These are phyloP conservation scores for Globisporangium orthogonon DNA, from an alignment of 352 stramenopile species.

Conservation along the genomic window DNA sequence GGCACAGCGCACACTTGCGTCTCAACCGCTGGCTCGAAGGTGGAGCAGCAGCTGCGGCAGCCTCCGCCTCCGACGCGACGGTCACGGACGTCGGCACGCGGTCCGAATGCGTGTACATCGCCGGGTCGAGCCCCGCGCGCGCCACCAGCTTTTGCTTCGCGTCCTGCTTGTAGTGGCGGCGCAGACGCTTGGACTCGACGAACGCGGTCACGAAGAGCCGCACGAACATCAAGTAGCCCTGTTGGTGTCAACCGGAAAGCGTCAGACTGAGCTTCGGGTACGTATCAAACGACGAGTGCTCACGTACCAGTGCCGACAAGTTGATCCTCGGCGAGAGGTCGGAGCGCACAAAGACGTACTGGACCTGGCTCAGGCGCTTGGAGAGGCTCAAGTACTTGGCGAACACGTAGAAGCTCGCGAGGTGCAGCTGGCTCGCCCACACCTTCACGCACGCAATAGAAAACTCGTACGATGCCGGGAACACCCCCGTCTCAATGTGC, in stretches of 20 bases:
- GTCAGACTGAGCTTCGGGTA: not conserved
- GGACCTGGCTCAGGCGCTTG: conserved; percentile 59
- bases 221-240: conserved; percentile 79
- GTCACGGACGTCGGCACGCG: conserved; percentile 32
- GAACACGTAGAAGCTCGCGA: conserved; percentile 73
- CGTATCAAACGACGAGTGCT: not conserved
- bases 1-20: conserved; percentile 85
- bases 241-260: not conserved
- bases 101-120: conserved; percentile 25
- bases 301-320: conserved; percentile 57
- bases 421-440: conserved; percentile 47
- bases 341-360: conserved; percentile 76
- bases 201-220: conserved; percentile 45
- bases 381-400: conserved; percentile 64
- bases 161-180: conserved; percentile 33
- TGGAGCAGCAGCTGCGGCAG: conserved; percentile 2
- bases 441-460: conserved; percentile 34
- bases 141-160: conserved; percentile 38
- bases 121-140: conserved; percentile 8
- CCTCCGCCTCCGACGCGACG: not conserved
- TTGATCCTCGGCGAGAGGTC: conserved; percentile 52
- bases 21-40: conserved; percentile 10
- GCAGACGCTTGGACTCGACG: conserved; percentile 46
- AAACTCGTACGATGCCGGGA: conserved; percentile 59
- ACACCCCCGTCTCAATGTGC: conserved; percentile 35